These are phyloP conservation scores for Aureobasidium namibiae DNA, from an alignment of 2,329 filamentous ascomycete species.

Conservation along the genomic window DNA sequence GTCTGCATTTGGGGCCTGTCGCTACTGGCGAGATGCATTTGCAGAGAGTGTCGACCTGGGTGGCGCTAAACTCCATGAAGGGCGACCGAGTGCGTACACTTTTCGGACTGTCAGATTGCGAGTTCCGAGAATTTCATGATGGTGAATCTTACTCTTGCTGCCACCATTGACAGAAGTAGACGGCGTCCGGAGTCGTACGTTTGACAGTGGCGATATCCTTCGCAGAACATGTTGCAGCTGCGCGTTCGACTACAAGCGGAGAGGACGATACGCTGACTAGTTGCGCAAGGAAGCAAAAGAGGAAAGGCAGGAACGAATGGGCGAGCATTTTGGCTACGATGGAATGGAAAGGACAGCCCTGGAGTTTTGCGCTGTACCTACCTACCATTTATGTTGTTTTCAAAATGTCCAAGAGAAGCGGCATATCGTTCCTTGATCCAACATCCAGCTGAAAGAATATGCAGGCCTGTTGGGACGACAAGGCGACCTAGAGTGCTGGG, in stretches of 20 bases:
- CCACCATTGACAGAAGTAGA: conserved; percentile 5
- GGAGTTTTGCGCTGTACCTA: background rate
- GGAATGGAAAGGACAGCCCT: background rate
- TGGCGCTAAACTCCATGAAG: background rate
- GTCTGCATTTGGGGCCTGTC: background rate
- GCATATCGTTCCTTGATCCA: background rate
- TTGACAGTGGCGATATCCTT: conserved; percentile 2
- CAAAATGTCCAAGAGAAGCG: background rate
- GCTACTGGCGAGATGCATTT: background rate
- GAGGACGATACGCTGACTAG: background rate
- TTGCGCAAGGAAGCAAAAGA: background rate
- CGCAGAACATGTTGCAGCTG: conserved; percentile 1
- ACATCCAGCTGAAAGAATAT: background rate
- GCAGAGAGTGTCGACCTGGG: conserved; percentile 2
- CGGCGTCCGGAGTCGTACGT: background rate
- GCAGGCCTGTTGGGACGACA: background rate
- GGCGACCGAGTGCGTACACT: background rate
- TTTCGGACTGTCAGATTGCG: background rate
- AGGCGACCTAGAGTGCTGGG: background rate
- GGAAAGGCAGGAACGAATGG: background rate
- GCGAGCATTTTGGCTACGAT: background rate
- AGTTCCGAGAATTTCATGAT: background rate
- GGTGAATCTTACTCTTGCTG: background rate
- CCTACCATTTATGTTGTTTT: background rate
- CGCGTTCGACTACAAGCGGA: background rate